Conservation (phyloP, 192 early-diverging fungal species). For the Dissophora globulifera region DNA sequence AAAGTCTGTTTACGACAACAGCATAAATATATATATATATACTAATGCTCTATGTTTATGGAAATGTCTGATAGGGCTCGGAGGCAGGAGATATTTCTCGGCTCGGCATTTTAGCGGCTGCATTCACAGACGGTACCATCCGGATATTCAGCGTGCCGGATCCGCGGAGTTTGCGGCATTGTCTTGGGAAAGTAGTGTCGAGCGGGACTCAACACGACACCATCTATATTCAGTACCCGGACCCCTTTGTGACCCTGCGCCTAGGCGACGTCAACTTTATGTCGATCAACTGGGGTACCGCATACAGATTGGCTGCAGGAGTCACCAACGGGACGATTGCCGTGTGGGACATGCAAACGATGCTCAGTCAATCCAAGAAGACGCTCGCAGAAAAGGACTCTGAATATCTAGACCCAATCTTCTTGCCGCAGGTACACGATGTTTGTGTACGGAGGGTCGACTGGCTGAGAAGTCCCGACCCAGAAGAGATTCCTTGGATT, state of each 20-base stretch:
- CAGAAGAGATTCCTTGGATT: constrained; percentile 15
- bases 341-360: constrained; percentile 37
- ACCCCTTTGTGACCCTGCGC: constrained; percentile 35
- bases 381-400: constrained; percentile 33
- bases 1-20: too few relatives aligned
- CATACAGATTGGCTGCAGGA: constrained; percentile 25
- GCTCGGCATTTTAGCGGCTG: constrained; percentile 31
- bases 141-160: constrained; percentile 40
- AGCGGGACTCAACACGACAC: constrained; percentile 2
- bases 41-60: background rate
- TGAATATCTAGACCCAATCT: constrained; percentile 40
- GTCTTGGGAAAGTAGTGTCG: background rate
- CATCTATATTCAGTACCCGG: constrained; percentile 9
- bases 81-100: constrained; percentile 6
- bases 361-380: constrained; percentile 34
- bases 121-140: constrained; percentile 36
- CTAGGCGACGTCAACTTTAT: constrained; percentile 45
- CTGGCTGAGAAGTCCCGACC: constrained; percentile 28
- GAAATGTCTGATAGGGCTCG: background rate
- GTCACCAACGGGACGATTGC: constrained; percentile 32
- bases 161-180: constrained; percentile 4
- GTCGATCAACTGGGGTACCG: constrained; percentile 44
- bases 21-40: background rate
- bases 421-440: constrained; percentile 45
- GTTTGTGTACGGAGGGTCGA: constrained; percentile 38